Base-by-base conservation (phyloP, 495 filamentous ascomycete species). In the Durotheca rogersii region DNA sequence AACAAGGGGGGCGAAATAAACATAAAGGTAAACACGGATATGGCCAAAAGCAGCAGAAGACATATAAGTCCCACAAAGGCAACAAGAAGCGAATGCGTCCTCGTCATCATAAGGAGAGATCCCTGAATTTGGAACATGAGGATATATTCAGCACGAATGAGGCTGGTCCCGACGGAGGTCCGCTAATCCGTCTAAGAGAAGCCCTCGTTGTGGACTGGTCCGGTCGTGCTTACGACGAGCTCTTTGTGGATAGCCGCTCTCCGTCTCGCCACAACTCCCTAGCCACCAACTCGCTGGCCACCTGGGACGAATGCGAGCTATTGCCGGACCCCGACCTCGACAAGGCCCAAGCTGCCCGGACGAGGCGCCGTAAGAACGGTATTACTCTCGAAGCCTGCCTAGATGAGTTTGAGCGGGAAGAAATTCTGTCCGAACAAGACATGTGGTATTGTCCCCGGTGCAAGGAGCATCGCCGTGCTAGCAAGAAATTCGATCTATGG, bases 401-500 rank as follows among this genome's bases (percentile, higher is more conserved):
- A 19, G 83, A 89, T 29, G 92, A 97, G 65, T 96, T 96, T 52
- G 88, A 90, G 60, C 92, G 89, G 65, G 83, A 89, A 47, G 93
- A 98, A 65, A 83, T 96, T 32, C 74, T 98, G 2, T 95, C 90
- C 0, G 88, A 94, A 64, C 87, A 90, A 55, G 92, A 98, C 61
- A 90, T 88, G 20, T 98, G 93, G 93, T 96, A 89, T 60, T 98
- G 93, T 56, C 90, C 89, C 46, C 81, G 89, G 34, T 98, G 93
- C 78, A 96, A 97, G 62, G 88, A 94, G 53, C 86, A 94, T 59
- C 83, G 87, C 7, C 82, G 88, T 17, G 93, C 94, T 14, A 90
- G 81, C 71, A 98, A 97, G 78, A 94, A 91, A 60, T 90, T 98
- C 21, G 89, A 97, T 64, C 77, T 98, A 2, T 98, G 93, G 93